Conservation (phyloP, 148 eudicot genomes). For the Vaccinium macrocarpon region DNA sequence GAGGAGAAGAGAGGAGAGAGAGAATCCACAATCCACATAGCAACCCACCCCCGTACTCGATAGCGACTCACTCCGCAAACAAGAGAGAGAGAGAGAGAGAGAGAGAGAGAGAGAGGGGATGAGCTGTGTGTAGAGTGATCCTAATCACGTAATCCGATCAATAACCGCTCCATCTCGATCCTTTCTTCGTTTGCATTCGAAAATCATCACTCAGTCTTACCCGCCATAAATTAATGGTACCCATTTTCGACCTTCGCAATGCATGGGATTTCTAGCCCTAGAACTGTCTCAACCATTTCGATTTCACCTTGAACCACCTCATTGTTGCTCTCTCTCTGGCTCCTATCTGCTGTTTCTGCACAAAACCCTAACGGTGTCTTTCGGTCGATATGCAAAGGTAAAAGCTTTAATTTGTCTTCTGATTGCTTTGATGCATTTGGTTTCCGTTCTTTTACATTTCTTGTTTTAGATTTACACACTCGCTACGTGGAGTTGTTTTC, state of each 20-base stretch:
- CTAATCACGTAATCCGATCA: neutral
- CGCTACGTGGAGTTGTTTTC: neutral
- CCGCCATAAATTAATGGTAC: constrained; percentile 7
- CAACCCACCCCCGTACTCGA: neutral
- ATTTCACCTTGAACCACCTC: constrained; percentile 16
- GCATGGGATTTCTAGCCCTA: constrained; percentile 9
- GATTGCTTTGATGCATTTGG: neutral
- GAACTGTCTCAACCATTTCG: constrained; percentile 6
- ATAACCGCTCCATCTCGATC: neutral
- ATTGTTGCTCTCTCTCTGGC: neutral
- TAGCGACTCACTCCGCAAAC: constrained; percentile 5
- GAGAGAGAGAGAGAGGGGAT: neutral
- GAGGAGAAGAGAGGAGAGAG: neutral
- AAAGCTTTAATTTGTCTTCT: neutral
- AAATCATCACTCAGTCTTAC: neutral
- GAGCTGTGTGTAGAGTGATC: neutral
- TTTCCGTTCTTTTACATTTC: neutral
- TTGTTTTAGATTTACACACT: neutral
- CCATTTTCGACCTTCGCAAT: constrained; percentile 5
- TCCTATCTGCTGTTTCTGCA: neutral
- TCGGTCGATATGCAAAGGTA: constrained; percentile 21
- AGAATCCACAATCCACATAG: neutral
- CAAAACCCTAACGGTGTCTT: constrained; percentile 16
- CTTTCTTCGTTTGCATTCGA: neutral
- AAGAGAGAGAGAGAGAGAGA: neutral